phyloP scores from a whole-genome alignment of 2,329 filamentous ascomycete genomes.

The Boeremia lycopersici region DNA sequence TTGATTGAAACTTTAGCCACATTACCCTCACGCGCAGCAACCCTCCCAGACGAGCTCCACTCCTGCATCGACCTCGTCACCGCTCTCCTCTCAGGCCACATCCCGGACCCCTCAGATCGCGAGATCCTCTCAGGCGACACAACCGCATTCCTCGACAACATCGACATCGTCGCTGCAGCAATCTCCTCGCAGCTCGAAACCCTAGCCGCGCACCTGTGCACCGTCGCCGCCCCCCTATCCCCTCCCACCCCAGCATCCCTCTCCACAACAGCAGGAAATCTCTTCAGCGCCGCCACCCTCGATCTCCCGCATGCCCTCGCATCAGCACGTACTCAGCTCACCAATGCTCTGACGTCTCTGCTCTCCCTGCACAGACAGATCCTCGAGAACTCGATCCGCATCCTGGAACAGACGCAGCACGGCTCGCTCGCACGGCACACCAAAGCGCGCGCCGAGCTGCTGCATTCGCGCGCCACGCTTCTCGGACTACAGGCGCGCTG shows the following conservation, averaged over 20 bases:
- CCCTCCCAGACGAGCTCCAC: conserved; percentile 52
- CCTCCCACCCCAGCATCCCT: conserved; percentile 21
- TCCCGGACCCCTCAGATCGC: conserved; percentile 43
- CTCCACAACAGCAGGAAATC: conserved; percentile 7
- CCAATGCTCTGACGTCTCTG: conserved; percentile 41
- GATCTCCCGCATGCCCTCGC: conserved; percentile 34
- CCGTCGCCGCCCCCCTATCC: conserved; percentile 34
- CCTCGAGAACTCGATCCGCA: conserved; percentile 48
- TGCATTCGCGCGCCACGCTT: conserved; percentile 50
- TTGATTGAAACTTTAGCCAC: conserved; percentile 43
- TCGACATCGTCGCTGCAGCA: conserved; percentile 40
- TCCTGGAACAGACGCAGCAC: conserved; percentile 56
- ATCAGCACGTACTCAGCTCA: conserved; percentile 37
- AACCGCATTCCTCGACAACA: conserved; percentile 49
- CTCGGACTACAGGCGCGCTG: conserved; percentile 50
- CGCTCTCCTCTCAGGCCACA: conserved; percentile 47
- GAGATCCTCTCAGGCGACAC: conserved; percentile 50
- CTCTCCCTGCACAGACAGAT: conserved; percentile 47
- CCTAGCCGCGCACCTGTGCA: conserved; percentile 41
- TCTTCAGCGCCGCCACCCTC: conserved; percentile 20
- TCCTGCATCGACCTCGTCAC: conserved; percentile 51
- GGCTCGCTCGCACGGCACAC: conserved; percentile 51
- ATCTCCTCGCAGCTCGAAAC: conserved; percentile 43
- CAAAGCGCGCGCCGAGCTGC: conserved; percentile 52
- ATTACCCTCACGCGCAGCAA: conserved; percentile 42